These are phyloP conservation scores for Colletotrichum sp. DNA, from an alignment of 2,329 filamentous ascomycete genomes.

Conservation along the genomic window DNA sequence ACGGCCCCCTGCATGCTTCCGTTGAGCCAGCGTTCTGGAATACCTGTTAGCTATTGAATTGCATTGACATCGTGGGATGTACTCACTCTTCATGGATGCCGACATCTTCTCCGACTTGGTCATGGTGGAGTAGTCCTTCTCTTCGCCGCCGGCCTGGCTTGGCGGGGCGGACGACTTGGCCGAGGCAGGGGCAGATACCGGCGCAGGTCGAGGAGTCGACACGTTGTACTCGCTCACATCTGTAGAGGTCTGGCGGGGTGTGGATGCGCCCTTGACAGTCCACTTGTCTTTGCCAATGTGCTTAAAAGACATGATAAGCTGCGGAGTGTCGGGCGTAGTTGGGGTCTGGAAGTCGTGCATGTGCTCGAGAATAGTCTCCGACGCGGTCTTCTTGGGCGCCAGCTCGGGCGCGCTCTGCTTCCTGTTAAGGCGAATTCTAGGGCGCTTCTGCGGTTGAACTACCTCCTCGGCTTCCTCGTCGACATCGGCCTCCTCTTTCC, in stretches of 20 bases:
- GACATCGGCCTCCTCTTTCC: conserved; percentile 53
- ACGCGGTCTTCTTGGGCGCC: background rate
- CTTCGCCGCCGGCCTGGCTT: conserved; percentile 31
- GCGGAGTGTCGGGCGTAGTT: background rate
- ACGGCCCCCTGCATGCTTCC: conserved; percentile 67
- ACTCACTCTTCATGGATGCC: conserved; percentile 67
- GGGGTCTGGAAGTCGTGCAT: background rate
- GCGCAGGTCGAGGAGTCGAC: conserved; percentile 7
- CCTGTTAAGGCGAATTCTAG: conserved; percentile 19
- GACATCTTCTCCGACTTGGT: conserved; percentile 72
- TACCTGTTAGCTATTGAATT: conserved; percentile 26
- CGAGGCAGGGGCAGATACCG: conserved; percentile 16
- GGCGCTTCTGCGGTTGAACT: conserved; percentile 37
- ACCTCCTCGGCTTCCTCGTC: conserved; percentile 39
- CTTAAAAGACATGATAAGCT: conserved; percentile 13
- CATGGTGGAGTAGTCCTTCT: conserved; percentile 66
- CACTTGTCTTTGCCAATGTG: conserved; percentile 11
- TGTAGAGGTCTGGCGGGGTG: conserved; percentile 18
- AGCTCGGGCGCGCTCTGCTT: conserved; percentile 11
- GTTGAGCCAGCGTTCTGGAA: conserved; percentile 61
- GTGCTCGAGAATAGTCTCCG: conserved; percentile 10
- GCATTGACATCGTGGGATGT: background rate
- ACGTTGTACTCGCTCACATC: conserved; percentile 5
- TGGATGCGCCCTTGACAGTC: background rate
- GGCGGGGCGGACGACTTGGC: conserved; percentile 19